Conservation (phyloP, 371 early-diverging fungal species). For the Mucor piriformis region DNA sequence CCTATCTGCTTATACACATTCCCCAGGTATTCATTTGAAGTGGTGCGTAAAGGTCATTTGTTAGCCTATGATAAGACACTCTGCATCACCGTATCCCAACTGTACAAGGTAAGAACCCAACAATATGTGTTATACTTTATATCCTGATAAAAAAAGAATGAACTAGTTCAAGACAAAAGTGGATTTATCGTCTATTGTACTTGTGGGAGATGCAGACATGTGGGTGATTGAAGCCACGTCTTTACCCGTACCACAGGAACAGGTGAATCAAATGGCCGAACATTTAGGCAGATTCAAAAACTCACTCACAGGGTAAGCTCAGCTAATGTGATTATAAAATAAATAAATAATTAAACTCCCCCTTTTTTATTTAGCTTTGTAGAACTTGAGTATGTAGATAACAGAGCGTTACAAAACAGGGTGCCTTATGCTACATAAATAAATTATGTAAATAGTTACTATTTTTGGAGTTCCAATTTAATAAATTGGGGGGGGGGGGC, state of each 20-base stretch:
- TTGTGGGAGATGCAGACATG: conserved; percentile 33
- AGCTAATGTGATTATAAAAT: no score
- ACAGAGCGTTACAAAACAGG: conserved; percentile 51
- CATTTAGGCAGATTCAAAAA: conserved; percentile 45
- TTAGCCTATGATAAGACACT: conserved; percentile 45
- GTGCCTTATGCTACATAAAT: conserved; percentile 39
- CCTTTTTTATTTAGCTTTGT: conserved; percentile 31
- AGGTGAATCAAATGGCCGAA: conserved; percentile 53
- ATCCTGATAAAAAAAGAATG: neutral
- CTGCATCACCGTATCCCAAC: conserved; percentile 41
- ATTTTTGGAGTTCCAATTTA: neutral
- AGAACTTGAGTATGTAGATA: conserved; percentile 54
- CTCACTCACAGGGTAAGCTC: conserved; percentile 49
- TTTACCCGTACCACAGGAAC: conserved; percentile 47
- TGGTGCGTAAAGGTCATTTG: conserved; percentile 48
- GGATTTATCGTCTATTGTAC: conserved; percentile 31
- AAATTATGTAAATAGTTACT: neutral
- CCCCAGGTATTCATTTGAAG: conserved; percentile 51
- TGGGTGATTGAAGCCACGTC: conserved; percentile 54
- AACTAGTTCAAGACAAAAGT: conserved; percentile 26
- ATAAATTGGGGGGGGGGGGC: neutral
- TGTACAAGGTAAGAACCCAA: conserved; percentile 45
- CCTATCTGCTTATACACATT: neutral
- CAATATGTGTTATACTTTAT: no score
- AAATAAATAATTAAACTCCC: neutral